These are phyloP conservation scores for Lepidopterella palustris DNA, from an alignment of 495 filamentous ascomycete species.

Conservation along the genomic window DNA sequence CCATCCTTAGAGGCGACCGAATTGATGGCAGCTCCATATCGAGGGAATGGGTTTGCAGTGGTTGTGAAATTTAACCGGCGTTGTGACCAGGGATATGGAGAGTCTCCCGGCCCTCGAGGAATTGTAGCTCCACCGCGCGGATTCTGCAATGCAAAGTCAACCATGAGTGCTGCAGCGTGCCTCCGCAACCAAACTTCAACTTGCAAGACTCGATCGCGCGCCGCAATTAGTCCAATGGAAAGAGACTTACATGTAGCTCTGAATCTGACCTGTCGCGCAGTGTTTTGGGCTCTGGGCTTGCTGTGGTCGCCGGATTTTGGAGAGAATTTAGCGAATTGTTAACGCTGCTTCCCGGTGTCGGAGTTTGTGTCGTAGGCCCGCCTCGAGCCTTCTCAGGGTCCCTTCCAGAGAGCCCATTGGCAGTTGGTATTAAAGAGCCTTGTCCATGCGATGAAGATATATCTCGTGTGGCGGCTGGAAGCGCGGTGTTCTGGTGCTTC, in stretches of 20 bases:
- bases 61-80: slow-evolving; percentile 78
- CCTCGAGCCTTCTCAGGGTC: slow-evolving; percentile 29
- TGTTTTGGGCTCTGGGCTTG: slow-evolving; percentile 53
- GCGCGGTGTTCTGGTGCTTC: slow-evolving; percentile 49
- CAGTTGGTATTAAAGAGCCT: slow-evolving; percentile 32
- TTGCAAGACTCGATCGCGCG: not conserved
- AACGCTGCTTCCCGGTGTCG: slow-evolving; percentile 57
- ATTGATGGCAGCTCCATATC: slow-evolving; percentile 96
- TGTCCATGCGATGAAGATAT: slow-evolving; percentile 37
- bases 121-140: slow-evolving; percentile 16
- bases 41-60: slow-evolving; percentile 81
- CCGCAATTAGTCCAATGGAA: slow-evolving; percentile 1
- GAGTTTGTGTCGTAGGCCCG: slow-evolving; percentile 44
- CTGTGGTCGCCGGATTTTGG: slow-evolving; percentile 18
- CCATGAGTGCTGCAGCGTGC: not conserved
- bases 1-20: slow-evolving; percentile 89
- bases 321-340: slow-evolving; percentile 59
- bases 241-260: slow-evolving; percentile 30
- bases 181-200: not conserved
- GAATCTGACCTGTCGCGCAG: slow-evolving; percentile 41
- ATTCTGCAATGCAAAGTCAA: slow-evolving; percentile 28
- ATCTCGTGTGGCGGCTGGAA: slow-evolving; percentile 51
- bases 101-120: slow-evolving; percentile 31
- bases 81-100: slow-evolving; percentile 95
- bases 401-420: slow-evolving; percentile 27